Conservation (phyloP, 345 rosid genomes). For the Eucalyptus viminalis region DNA sequence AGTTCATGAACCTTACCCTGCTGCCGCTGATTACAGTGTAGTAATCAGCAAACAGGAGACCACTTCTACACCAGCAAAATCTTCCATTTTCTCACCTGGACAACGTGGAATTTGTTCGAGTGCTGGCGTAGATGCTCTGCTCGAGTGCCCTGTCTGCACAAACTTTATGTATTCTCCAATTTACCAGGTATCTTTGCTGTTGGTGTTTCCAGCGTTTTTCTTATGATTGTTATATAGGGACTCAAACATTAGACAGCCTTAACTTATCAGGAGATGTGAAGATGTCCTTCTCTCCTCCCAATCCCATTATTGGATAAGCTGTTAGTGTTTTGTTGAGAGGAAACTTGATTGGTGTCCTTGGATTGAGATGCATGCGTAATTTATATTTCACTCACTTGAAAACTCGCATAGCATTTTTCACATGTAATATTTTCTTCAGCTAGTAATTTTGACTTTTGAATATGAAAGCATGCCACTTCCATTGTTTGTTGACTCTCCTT, state of each 20-base stretch:
- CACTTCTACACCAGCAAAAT: slow-evolving; percentile 1
- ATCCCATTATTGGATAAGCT: not conserved
- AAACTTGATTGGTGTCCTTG: not conserved
- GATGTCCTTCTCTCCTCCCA: not conserved
- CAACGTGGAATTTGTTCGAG: slow-evolving; percentile 20
- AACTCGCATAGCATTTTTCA: not conserved
- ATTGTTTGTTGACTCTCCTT: not conserved
- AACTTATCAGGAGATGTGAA: not conserved
- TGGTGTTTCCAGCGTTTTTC: not conserved
- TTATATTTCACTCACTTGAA: not conserved
- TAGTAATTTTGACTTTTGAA: not conserved
- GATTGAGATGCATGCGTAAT: not conserved
- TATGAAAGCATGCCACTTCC: not conserved
- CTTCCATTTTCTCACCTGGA: slow-evolving; percentile 8
- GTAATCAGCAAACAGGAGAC: slow-evolving; percentile 3
- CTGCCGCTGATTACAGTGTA: slow-evolving; percentile 1
- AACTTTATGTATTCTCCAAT: slow-evolving; percentile 55
- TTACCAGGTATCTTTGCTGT: slow-evolving; percentile 33
- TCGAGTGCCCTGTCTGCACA: slow-evolving; percentile 46
- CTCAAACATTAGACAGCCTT: not conserved
- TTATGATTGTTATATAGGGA: not conserved
- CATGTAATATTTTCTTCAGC: not conserved
- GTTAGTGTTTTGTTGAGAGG: not conserved
- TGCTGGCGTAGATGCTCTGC: slow-evolving; percentile 38
- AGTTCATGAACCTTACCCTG: slow-evolving; percentile 13